Base-by-base conservation (phyloP, 2,329 filamentous ascomycete species). In the Acrocalymma vagum region DNA sequence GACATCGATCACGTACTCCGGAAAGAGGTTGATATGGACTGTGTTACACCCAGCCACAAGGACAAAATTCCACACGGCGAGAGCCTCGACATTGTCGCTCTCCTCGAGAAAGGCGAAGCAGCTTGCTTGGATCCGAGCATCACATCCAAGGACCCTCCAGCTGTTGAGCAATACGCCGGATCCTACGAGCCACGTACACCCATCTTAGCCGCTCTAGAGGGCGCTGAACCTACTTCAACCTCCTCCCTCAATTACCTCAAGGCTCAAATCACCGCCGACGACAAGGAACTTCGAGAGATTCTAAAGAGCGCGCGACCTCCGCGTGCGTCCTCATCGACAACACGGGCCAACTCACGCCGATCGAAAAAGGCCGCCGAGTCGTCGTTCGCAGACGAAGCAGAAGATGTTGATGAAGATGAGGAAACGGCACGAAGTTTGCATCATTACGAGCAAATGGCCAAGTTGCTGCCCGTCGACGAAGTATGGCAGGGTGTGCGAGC, bases 1-100 rank as follows among this genome's bases (percentile, higher is more conserved):
- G 94, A 99, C 63, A 89, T 99, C 53, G 94, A 99, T 63, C 86
- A 90, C 58, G 92, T 99, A 3, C 78, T 99, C n/a, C 83, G 94
- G 35, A 99, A 99, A 67, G 94, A 99, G 70, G 95, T 99, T 4
- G 88, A 99, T 67, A 95, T 99, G 90, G 88, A 96, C 62, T 99
- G 94, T 66, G 73, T 97, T 28, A 99, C 94, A 0, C 94, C 94
- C 1, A 94, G 88, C 28, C 88, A 99, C 68, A 80, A 81, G 0
- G 78, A 80, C 0, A 78, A 86, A 20, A 97, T 99, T 27, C 80
- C 88, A 0, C 87, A 85, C 2, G 94, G 95, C 23, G 92, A 97
- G 71, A 91, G 84, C 46, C 70, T 99, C 7, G 92, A 96, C 63
- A 96, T 99, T 38, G 65, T 71, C 3, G 71, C 85, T n/a, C 79